Evolutionary conservation across 257 asterid species (phyloP).

Genomic region (Nyctanthes arbortristis): DNA sequence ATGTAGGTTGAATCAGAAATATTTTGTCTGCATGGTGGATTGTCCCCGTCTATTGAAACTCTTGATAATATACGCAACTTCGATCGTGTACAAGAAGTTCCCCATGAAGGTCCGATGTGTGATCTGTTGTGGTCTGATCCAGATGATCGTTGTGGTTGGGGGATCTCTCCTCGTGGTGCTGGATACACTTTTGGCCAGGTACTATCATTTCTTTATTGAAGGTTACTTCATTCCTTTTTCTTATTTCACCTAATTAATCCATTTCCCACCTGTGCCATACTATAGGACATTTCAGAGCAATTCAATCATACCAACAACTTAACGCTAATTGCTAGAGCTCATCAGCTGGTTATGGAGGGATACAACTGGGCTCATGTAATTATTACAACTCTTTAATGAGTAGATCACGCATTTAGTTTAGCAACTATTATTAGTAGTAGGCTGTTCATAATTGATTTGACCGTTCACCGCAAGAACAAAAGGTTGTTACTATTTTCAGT

Average conservation of each 20-base stretch:
- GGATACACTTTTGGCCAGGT: constrained; percentile 91
- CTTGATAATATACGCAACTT: constrained; percentile 77
- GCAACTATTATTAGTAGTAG: neutral
- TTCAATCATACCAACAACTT: constrained; percentile 71
- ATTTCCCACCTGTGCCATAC: neutral
- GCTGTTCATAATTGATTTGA: constrained; percentile 16
- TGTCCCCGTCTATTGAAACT: constrained; percentile 82
- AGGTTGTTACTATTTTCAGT: constrained; percentile 78
- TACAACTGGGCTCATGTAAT: constrained; percentile 87
- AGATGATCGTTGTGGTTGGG: constrained; percentile 92
- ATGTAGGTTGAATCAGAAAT: constrained; percentile 81
- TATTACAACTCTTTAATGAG: constrained; percentile 8
- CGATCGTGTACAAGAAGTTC: constrained; percentile 90
- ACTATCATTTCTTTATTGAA: constrained; percentile 12
- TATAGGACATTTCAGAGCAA: constrained; percentile 84
- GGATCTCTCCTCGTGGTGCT: constrained; percentile 90
- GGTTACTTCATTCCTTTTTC: neutral
- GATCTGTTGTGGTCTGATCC: constrained; percentile 89
- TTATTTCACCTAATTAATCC: constrained; percentile 3
- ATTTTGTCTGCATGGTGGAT: constrained; percentile 82
- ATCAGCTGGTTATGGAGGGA: constrained; percentile 93
- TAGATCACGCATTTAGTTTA: neutral
- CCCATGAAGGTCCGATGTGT: constrained; percentile 95
- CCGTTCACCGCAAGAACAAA: constrained; percentile 58
- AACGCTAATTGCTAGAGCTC: constrained; percentile 89